These are phyloP conservation scores for Trametes sp. DNA, from an alignment of 1,284 basidiomycete genomes.

Conservation along the genomic window DNA sequence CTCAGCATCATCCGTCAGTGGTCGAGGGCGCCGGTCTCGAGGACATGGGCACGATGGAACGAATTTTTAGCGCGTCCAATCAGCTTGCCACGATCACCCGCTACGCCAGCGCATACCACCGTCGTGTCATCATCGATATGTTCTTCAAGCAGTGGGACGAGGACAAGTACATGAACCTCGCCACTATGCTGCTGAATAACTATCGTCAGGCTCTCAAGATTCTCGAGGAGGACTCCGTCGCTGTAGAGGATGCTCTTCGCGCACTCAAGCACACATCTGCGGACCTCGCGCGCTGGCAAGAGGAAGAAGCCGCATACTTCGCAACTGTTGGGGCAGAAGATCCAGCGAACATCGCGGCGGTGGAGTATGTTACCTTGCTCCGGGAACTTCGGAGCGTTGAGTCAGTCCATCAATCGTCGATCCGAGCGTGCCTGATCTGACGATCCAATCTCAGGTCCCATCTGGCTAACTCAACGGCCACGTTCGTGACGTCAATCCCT, in stretches of 20 bases:
- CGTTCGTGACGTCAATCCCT: slow-evolving; percentile 5
- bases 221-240: slow-evolving; percentile 15
- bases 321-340: not conserved
- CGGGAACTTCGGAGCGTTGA: not conserved
- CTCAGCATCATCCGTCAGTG: slow-evolving; percentile 37
- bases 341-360: not conserved
- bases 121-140: slow-evolving; percentile 36
- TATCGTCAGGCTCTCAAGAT: slow-evolving; percentile 5
- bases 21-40: slow-evolving; percentile 39
- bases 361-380: slow-evolving; percentile 8
- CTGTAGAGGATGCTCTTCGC: slow-evolving; percentile 14
- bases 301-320: slow-evolving; percentile 11
- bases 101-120: slow-evolving; percentile 39
- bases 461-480: not conserved
- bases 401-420: too few relatives aligned
- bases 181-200: slow-evolving; percentile 38
- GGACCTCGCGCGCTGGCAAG: not conserved
- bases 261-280: not conserved
- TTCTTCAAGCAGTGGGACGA: slow-evolving; percentile 41
- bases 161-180: slow-evolving; percentile 37
- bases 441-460: not conserved
- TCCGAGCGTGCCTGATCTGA: not conserved
- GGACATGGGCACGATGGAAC: slow-evolving; percentile 43
- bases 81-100: slow-evolving; percentile 35
- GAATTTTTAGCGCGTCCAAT: slow-evolving; percentile 42